Evolutionary conservation across 2,329 filamentous ascomycete genomes (phyloP).

Genomic region (Trichothecium sympodiale): DNA sequence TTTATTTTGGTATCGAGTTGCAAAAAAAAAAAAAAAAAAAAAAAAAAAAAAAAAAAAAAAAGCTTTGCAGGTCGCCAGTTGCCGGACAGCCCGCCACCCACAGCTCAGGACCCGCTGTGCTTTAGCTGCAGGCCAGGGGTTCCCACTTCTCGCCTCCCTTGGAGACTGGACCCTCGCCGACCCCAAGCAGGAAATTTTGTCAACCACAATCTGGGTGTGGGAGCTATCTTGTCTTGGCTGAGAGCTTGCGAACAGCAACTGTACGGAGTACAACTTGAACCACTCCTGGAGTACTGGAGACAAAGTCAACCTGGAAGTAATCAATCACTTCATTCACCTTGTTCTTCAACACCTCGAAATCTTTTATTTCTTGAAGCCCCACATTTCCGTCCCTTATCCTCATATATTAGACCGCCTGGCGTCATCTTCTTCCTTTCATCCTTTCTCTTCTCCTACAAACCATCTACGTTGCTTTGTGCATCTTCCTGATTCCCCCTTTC

Average conservation of each 20-base stretch:
- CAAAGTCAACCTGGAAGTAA: too few relatives aligned
- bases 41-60: slow-evolving; percentile 3
- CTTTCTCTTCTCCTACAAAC: not conserved
- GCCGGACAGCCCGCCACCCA: slow-evolving; percentile 6
- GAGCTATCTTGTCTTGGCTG: too few relatives aligned
- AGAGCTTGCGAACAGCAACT: too few relatives aligned
- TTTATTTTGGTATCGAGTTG: not conserved
- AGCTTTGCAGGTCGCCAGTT: slow-evolving; percentile 3
- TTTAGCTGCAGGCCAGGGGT: slow-evolving; percentile 3
- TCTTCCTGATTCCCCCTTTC: not conserved
- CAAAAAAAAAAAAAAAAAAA: not conserved
- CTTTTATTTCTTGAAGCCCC: slow-evolving; percentile 1
- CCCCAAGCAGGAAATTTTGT: too few relatives aligned
- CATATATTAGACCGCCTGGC: slow-evolving; percentile 6
- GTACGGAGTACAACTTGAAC: too few relatives aligned
- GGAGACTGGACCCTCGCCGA: slow-evolving; percentile 3
- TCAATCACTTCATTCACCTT: too few relatives aligned
- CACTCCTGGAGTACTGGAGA: too few relatives aligned
- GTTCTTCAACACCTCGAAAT: slow-evolving; percentile 1
- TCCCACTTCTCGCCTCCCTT: slow-evolving; percentile 1
- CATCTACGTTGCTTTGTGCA: not conserved
- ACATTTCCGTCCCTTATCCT: slow-evolving; percentile 1
- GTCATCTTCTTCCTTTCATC: slow-evolving; percentile 1
- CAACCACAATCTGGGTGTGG: too few relatives aligned
- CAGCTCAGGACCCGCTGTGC: slow-evolving; percentile 1